Evolutionary conservation across 2,329 filamentous ascomycete genomes (phyloP).

Genomic region (Aurifilum marmelostoma): DNA sequence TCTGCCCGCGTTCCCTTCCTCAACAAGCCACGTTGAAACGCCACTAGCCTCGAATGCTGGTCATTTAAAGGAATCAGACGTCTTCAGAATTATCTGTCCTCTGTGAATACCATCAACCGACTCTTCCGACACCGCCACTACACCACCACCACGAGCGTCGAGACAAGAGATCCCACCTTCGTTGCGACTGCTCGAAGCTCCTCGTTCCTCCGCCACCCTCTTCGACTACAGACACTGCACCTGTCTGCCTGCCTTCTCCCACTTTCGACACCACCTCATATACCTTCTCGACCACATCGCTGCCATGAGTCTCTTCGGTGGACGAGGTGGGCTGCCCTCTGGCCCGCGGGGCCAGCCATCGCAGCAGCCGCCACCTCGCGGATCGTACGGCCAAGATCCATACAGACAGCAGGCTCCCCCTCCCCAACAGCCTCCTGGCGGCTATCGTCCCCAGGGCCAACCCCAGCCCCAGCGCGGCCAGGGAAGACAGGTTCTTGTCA

Average conservation of each 20-base stretch:
- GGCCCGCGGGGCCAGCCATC: constrained; percentile 14
- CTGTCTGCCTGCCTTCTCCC: not conserved
- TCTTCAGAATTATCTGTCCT: not conserved
- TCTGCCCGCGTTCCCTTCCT: not conserved
- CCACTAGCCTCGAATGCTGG: constrained; percentile 9
- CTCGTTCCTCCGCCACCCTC: not conserved
- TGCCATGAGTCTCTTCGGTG: constrained; percentile 14
- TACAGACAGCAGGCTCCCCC: constrained; percentile 21
- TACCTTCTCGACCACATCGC: not conserved
- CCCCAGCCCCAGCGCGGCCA: not conserved
- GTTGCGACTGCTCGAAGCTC: not conserved
- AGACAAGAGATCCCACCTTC: not conserved
- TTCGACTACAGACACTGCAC: not conserved
- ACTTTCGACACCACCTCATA: not conserved
- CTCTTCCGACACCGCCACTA: not conserved
- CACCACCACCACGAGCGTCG: not conserved
- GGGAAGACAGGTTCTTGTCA: constrained; percentile 14
- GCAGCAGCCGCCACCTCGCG: constrained; percentile 20
- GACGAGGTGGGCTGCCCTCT: constrained; percentile 18
- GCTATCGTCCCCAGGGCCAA: constrained; percentile 4
- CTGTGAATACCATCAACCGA: not conserved
- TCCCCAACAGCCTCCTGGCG: constrained; percentile 14
- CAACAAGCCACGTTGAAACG: constrained; percentile 5
- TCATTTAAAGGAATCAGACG: not conserved
- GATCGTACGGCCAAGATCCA: constrained; percentile 17